Base-by-base conservation (phyloP, 768 basidiomycete genomes). In the Leccinum arenicola region DNA sequence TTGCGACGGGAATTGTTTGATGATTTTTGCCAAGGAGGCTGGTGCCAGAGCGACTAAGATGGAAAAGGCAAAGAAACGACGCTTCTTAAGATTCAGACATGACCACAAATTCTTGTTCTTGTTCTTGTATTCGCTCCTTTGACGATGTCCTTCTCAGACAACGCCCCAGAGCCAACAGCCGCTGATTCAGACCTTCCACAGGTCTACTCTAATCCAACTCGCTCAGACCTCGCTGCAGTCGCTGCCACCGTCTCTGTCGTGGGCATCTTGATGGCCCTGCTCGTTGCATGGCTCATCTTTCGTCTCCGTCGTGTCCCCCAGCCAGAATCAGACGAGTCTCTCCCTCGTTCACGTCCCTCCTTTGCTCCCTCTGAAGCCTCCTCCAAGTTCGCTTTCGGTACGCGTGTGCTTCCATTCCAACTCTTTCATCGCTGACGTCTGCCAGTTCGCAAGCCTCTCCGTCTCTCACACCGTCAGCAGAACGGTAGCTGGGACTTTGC, bases 401-500 rank as follows among this genome's bases (percentile, higher is more conserved):
- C 60, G 70, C 61, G 15, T 7, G 14, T 5, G 1, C 3, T 23
- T 33, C 8, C 14, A 2, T 17, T 19, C 25, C 43, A 1, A 23
- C 35, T 31, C 5, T 15, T 19, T 10, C 15, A 11, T 2, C 6
- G 0, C 38, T 31, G 4, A 21, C 29, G 35, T 11, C 35, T 6
- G 12, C 4, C 17, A 70, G 70, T 52, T 38, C 71, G 68, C 6
- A 73, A 71, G 5, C 60, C 70, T 11, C 58, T 68, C 38, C 72
- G 61, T 48, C 62, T 70, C 33, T 61, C 66, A 0, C 66, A 62
- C 43, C 62, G 56, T 50, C 61, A 40, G 7, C 50, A 59, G 6
- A 63, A 68, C 38, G 33, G 50, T 25, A 66, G 67, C 62, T 72
- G 71, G 71, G 72, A 73, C 59, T 73, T 72, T 68, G 64, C 68